These are phyloP conservation scores for Atkinsonella hypoxylon DNA, from an alignment of 2,329 filamentous ascomycete species.

Conservation along the genomic window DNA sequence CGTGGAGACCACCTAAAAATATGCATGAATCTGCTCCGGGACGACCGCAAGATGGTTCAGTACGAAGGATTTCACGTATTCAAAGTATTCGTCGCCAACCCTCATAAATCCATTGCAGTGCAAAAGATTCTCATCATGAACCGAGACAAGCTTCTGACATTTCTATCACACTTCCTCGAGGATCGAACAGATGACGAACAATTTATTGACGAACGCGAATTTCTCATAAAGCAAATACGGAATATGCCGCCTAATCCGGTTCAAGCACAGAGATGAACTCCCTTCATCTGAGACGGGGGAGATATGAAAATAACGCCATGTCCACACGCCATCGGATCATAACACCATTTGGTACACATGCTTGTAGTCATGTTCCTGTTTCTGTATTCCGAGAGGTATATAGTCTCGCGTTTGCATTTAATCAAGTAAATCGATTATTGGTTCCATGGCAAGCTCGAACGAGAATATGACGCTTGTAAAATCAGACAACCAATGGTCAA, in stretches of 20 bases:
- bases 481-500: too few species aligned
- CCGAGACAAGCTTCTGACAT: constrained; percentile 76
- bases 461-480: too few species aligned
- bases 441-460: too few species aligned
- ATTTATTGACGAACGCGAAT: constrained; percentile 96
- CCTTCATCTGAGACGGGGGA: background rate
- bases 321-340: too few species aligned
- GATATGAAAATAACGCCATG: too few species aligned
- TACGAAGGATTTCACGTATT: constrained; percentile 99
- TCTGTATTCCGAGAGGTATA: too few species aligned
- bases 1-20: constrained; percentile 93
- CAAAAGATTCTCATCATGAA: constrained; percentile 96
- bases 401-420: too few species aligned
- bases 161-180: constrained; percentile 83
- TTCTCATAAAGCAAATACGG: constrained; percentile 86
- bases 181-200: constrained; percentile 96
- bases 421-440: too few species aligned
- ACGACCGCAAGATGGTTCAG: constrained; percentile 97
- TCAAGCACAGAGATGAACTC: constrained; percentile 31
- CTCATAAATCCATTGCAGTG: constrained; percentile 92
- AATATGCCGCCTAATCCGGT: constrained; percentile 51
- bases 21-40: constrained; percentile 91
- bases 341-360: too few species aligned
- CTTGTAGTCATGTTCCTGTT: too few species aligned
- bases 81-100: constrained; percentile 98